phyloP scores from a whole-genome alignment of 768 basidiomycete species.

The Boletus bicolor region DNA sequence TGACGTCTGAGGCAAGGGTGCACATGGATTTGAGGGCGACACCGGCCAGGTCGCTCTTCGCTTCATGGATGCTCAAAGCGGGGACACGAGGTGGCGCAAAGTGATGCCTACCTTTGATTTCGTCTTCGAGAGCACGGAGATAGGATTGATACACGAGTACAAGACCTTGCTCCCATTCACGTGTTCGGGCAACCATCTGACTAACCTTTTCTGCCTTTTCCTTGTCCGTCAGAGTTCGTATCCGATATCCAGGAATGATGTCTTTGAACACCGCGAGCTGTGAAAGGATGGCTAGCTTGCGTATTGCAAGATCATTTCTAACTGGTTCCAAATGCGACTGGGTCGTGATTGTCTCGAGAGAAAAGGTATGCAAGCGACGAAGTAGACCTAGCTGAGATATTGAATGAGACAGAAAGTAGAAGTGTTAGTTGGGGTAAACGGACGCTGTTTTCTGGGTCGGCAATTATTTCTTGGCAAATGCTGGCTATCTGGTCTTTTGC shows the following conservation, averaged over 20 bases:
- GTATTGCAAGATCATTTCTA: slow-evolving; percentile 74
- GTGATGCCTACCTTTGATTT: slow-evolving; percentile 64
- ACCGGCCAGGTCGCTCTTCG: slow-evolving; percentile 61
- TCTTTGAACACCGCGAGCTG: slow-evolving; percentile 95
- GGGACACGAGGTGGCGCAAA: slow-evolving; percentile 18
- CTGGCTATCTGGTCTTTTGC: slow-evolving; percentile 94
- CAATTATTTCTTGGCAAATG: slow-evolving; percentile 90
- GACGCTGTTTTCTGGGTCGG: slow-evolving; percentile 94
- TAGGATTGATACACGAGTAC: slow-evolving; percentile 86
- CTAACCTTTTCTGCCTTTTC: slow-evolving; percentile 93
- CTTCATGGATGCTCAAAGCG: slow-evolving; percentile 37
- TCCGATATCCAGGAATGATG: slow-evolving; percentile 92
- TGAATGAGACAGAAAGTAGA: slow-evolving; percentile 11
- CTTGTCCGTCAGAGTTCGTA: slow-evolving; percentile 83
- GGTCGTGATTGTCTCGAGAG: slow-evolving; percentile 70
- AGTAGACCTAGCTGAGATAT: slow-evolving; percentile 74
- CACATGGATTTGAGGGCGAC: slow-evolving; percentile 84
- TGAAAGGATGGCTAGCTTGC: slow-evolving; percentile 85
- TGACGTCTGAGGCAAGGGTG: slow-evolving; percentile 73
- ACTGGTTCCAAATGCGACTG: slow-evolving; percentile 68
- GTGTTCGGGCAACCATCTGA: slow-evolving; percentile 83
- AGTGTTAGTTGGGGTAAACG: slow-evolving; percentile 29
- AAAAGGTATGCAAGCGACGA: slow-evolving; percentile 84
- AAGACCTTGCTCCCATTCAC: slow-evolving; percentile 96
- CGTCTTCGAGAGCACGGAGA: slow-evolving; percentile 78